phyloP scores from a whole-genome alignment of 148 eudicot species.

The Nepenthes gracilis region DNA sequence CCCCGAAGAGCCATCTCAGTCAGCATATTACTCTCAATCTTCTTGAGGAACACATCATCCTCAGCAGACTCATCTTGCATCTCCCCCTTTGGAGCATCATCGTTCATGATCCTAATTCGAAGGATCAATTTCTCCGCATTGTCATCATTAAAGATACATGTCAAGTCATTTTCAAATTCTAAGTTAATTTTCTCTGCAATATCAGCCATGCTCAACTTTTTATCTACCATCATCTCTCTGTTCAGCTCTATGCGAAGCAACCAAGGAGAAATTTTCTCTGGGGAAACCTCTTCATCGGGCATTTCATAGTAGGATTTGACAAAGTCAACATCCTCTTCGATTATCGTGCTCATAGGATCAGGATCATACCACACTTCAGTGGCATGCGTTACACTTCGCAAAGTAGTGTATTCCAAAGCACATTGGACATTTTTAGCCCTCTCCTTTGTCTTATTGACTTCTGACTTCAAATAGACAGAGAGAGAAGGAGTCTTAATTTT shows the following conservation, averaged over 20 bases:
- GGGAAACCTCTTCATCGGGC: conserved; percentile 98
- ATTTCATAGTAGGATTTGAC: conserved; percentile 93
- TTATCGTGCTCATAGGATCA: conserved; percentile 85
- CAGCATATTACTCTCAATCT: conserved; percentile 91
- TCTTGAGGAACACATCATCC: conserved; percentile 95
- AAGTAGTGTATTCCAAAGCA: conserved; percentile 83
- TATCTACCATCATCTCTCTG: conserved; percentile 99
- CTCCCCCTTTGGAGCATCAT: conserved; percentile 91
- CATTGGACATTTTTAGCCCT: conserved; percentile 93
- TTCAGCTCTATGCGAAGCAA: conserved; percentile 91
- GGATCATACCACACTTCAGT: conserved; percentile 99
- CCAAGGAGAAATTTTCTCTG: conserved; percentile 95
- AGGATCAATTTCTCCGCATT: conserved; percentile 95
- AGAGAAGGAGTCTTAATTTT: conserved; percentile 95
- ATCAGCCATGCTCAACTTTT: conserved; percentile 95
- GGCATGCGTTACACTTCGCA: conserved; percentile 96
- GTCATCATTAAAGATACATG: conserved; percentile 91
- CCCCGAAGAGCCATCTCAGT: conserved; percentile 99
- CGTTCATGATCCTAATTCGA: conserved; percentile 95
- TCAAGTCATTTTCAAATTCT: conserved; percentile 87
- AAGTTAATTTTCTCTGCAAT: conserved; percentile 91
- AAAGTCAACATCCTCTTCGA: conserved; percentile 89
- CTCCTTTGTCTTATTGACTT: conserved; percentile 64
- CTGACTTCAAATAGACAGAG: conserved; percentile 83
- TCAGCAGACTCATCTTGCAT: conserved; percentile 81